Base-by-base conservation (phyloP, 73 alveolate species). In the Blepharisma stoltei region DNA sequence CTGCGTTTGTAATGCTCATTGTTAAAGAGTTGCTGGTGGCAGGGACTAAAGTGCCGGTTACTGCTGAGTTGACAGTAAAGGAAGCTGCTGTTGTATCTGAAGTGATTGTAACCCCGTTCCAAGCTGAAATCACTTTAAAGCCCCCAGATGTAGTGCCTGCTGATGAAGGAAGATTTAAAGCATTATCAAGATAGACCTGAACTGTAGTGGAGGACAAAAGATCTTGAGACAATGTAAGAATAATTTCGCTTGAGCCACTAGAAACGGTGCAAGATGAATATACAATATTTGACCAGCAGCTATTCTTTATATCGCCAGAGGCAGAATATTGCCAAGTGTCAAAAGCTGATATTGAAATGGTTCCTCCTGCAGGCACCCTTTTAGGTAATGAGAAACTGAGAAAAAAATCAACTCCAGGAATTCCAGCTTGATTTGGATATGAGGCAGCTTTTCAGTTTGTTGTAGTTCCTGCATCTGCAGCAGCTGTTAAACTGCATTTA, bases 61-160 rank as follows among this genome's bases (percentile, higher is more conserved):
- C 45, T 60, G 73, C 14, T 11, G 14, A 25, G 14, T 38, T 20
- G 14, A 8, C 14, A 18, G 23, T 20, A 18, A 8, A 60, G 0
- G 23, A 0, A 60, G 47, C 0, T 32, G 41, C 41, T 32, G 41
- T 32, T 32, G 48, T 20, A 60, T 60, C 73, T 25, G 37, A 25
- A 38, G 14, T 38, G 11, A 60, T 25, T 20, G 37, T 14, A 60
- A 60, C 46, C 1, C 73, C 73, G 5, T 60, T 60, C 14, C 14
- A 60, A 1, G 73, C 14, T 1, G 49, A 20, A 8, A 60, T 2
- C 2, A 60, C 45, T 14, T n/a, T 38, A 25, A 60, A 60, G 46
- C 73, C 73, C 2, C 23, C 73, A 18, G 37, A 9, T 14, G 73
- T 60, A 8, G 14, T 18, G 73, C 73, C 73, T 14, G 23, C 23